Conservation (phyloP, 2,329 filamentous ascomycete genomes). For the Botrytis byssoidea region DNA sequence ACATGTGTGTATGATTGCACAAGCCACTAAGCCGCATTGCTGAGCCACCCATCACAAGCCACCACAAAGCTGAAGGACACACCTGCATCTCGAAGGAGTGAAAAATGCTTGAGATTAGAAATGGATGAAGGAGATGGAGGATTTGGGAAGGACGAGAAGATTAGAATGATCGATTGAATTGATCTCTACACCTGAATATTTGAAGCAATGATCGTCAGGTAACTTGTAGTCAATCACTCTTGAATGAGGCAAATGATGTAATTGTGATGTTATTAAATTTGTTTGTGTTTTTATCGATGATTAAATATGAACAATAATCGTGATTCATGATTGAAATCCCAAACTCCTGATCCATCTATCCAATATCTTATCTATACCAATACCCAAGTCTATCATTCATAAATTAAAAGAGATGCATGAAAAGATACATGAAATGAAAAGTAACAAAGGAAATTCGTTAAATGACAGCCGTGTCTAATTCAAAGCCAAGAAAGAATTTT, state of each 20-base stretch:
- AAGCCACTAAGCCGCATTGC: background rate
- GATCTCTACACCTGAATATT: background rate
- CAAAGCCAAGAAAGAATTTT: constrained; percentile 2
- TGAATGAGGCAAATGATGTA: background rate
- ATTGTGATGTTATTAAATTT: constrained; percentile 1
- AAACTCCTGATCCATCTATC: constrained; percentile 12
- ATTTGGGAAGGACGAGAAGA: background rate
- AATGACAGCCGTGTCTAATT: constrained; percentile 1
- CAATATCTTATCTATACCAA: constrained; percentile 13
- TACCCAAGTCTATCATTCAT: background rate
- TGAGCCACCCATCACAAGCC: background rate
- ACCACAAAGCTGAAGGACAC: background rate
- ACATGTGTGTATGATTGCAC: background rate
- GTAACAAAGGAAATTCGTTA: background rate
- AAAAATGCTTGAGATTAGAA: background rate
- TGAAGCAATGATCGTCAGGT: background rate
- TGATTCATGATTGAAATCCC: background rate
- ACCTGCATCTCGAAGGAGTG: background rate
- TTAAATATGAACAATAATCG: background rate
- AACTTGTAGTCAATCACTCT: background rate
- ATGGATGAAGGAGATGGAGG: no score
- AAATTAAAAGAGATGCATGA: background rate
- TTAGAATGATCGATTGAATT: background rate
- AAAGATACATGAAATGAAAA: background rate
- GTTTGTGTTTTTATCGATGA: background rate